Conservation (phyloP, 2,329 filamentous ascomycete species). For the Triangularia setosa region DNA sequence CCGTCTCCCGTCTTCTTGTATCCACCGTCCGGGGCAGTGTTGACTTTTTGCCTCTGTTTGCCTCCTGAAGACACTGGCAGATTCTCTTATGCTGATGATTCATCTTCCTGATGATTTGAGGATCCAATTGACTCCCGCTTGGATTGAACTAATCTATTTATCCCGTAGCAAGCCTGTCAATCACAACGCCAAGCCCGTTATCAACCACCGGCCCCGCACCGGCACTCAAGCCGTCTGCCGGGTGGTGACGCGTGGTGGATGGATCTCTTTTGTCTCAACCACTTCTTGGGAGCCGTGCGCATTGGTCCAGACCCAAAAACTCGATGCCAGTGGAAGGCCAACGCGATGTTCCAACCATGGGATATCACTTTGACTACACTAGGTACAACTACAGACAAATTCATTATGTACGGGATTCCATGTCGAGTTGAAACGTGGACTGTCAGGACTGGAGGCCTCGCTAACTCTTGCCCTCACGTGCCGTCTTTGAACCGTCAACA, state of each 20-base stretch:
- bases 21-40: neutral
- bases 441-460: neutral
- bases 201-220: constrained; percentile 6
- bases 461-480: neutral
- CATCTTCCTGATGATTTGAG: neutral
- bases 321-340: no score
- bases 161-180: neutral
- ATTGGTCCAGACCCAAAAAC: no score
- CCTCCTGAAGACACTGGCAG: neutral
- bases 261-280: neutral
- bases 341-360: neutral
- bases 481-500: neutral
- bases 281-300: neutral
- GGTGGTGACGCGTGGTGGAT: neutral
- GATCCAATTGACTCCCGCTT: neutral
- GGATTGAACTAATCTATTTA: neutral
- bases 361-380: no score
- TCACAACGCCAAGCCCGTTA: constrained; percentile 6
- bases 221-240: neutral
- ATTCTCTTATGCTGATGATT: neutral
- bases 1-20: neutral
- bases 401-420: neutral
- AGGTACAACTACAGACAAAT: neutral
- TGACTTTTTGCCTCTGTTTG: neutral
- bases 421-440: neutral